These are phyloP conservation scores for Phaeotremella fagi DNA, from an alignment of 768 basidiomycete species.

Conservation along the genomic window DNA sequence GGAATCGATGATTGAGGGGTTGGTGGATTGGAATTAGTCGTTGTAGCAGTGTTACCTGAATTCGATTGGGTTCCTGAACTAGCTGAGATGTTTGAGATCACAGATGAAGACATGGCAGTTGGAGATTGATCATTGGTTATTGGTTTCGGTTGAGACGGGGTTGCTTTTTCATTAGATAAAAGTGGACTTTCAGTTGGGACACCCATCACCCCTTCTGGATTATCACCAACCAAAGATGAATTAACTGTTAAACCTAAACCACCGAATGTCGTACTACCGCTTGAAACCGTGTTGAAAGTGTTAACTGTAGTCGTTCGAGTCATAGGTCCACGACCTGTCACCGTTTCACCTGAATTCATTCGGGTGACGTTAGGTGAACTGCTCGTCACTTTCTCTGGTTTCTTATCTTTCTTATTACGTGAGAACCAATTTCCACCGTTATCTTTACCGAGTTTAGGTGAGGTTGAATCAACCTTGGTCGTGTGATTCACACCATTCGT, in stretches of 20 bases:
- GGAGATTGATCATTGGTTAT: constrained; percentile 1
- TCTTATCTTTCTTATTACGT: constrained; percentile 14
- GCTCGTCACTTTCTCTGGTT: constrained; percentile 1
- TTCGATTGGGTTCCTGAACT: constrained; percentile 4
- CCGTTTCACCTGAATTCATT: background rate
- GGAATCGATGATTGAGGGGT: background rate
- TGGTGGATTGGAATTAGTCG: constrained; percentile 6
- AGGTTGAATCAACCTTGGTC: no score
- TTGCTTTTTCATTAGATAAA: background rate
- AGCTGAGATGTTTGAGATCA: constrained; percentile 19
- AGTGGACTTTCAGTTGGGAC: constrained; percentile 1
- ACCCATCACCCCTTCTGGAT: constrained; percentile 15
- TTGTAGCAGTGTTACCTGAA: background rate
- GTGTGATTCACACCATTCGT: no score
- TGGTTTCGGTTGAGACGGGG: background rate
- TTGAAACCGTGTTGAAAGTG: background rate
- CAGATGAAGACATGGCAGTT: constrained; percentile 18
- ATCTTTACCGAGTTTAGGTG: constrained; percentile 6
- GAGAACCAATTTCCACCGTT: constrained; percentile 23
- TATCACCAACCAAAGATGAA: constrained; percentile 4
- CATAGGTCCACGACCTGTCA: background rate
- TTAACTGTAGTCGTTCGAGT: background rate
- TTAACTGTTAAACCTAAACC: constrained; percentile 20
- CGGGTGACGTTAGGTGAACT: background rate
- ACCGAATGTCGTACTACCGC: constrained; percentile 16